Conservation (phyloP, 225 moss, liverwort and hornwort genomes). For the Climacium dendroides region DNA sequence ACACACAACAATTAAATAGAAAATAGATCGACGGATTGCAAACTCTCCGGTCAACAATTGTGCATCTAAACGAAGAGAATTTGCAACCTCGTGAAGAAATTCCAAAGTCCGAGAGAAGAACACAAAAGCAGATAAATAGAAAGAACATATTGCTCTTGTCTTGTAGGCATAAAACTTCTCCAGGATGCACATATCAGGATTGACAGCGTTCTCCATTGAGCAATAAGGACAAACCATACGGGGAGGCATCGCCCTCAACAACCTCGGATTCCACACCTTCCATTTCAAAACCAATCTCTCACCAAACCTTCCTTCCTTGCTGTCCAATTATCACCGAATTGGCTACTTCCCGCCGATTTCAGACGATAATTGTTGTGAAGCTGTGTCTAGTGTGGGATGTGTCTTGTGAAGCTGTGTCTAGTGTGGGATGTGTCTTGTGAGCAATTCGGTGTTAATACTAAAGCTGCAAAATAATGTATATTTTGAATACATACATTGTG, state of each 20-base stretch:
- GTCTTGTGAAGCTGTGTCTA: neutral
- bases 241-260: neutral
- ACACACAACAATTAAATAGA: neutral
- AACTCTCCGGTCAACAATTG: neutral
- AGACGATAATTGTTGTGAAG: neutral
- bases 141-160: conserved; percentile 48
- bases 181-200: conserved; percentile 37
- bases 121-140: neutral
- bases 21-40: neutral
- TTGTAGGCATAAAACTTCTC: conserved; percentile 67
- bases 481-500: neutral
- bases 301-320: neutral
- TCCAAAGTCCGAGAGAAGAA: neutral
- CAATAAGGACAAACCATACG: neutral
- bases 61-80: neutral
- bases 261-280: neutral
- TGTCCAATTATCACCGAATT: neutral
- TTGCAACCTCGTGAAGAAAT: neutral
- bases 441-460: neutral
- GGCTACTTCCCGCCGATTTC: neutral
- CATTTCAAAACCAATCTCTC: neutral
- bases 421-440: neutral
- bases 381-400: neutral
- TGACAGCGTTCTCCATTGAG: conserved; percentile 13
- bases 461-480: neutral